A percentile compares a stretch with the other conserved stretches of the same genome.
Conservation (phyloP, 371 early-diverging fungal genomes). For the Mortierella sp. region DNA sequence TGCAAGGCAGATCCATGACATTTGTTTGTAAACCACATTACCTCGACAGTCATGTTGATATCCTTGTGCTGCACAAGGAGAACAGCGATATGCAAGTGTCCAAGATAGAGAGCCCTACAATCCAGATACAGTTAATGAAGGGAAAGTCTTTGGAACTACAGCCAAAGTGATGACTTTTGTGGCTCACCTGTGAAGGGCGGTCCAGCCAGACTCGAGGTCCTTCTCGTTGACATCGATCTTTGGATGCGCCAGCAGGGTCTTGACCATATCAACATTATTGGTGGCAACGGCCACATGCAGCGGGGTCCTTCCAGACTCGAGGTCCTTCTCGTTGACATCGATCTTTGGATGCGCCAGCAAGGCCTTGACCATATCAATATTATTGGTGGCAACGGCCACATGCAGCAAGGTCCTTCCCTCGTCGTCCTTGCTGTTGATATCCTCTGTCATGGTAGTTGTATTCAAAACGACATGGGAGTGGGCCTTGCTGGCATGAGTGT, state of each 20-base stretch:
- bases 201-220: conserved; percentile 79
- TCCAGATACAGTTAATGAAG: neutral
- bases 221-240: conserved; percentile 68
- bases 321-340: conserved; percentile 71
- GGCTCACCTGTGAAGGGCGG: conserved; percentile 67
- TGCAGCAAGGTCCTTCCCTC: conserved; percentile 26
- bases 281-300: conserved; percentile 62
- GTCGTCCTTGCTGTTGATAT: conserved; percentile 28
- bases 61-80: conserved; percentile 63
- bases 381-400: conserved; percentile 29
- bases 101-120: conserved; percentile 69
- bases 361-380: conserved; percentile 52
- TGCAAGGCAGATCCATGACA: too few relatives aligned
- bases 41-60: conserved; percentile 64
- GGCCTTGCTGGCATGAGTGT: conserved; percentile 3
- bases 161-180: neutral
- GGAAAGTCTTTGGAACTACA: too few relatives aligned
- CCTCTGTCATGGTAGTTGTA: neutral
- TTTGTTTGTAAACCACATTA: conserved; percentile 1
- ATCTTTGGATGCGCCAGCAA: conserved; percentile 62
- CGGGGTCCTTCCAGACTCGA: conserved; percentile 79
- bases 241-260: conserved; percentile 58
- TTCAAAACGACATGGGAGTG: neutral
- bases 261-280: conserved; percentile 53
- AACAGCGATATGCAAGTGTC: conserved; percentile 69